Base-by-base conservation (phyloP, 2,329 filamentous ascomycete genomes). In the Aspergillus viridinutans region DNA sequence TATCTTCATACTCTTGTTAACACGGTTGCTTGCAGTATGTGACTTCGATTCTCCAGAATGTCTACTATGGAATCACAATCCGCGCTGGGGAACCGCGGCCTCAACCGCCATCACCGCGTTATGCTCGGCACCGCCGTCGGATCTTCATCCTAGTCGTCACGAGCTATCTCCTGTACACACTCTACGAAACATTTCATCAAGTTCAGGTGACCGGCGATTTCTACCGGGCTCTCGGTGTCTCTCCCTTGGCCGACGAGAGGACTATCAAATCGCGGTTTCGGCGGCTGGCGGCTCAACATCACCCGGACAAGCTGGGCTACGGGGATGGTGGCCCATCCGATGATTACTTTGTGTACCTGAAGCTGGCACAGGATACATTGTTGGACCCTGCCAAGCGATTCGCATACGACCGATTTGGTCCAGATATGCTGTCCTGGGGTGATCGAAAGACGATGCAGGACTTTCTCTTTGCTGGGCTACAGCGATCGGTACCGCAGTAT, bases 121-220 rank as follows among this genome's bases (percentile, higher is more conserved):
- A 85, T 72, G 80, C 82, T 61, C 81, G 83, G 56, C 90, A 97
- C 78, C 88, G 91, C 58, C 89, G 89, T 57, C 84, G 86, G 66
- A 93, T 97, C 71, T 87, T 94, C 72, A 88, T 93, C 69, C 79
- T 88, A 64, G 90, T 97, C 67, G 88, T 97, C 52, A 80, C 88
- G 50, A 77, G 84, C 59, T 99, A 97, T 77, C 89, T 97, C 40
- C 76, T 88, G 62, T 97, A 96, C 80, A 96, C 92, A 49, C 85
- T 97, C 67, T 94, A 92, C 78, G 93, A 97, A 77, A 89, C 91
- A 67, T 90, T 96, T 80, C 86, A 90, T 78, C 86, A 90, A 61
- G 81, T 96, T 28, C 88, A 85, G 61, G 78, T 82, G 48, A 78
- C 81, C 1, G 86, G 88, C 20, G 87, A 90, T 73, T 96, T 89